Percentiles rank a stretch among this genome's conserved stretches.
These are phyloP conservation scores for Cephalotrichum gorgonifer DNA, from an alignment of 2,329 filamentous ascomycete genomes.

Conservation along the genomic window DNA sequence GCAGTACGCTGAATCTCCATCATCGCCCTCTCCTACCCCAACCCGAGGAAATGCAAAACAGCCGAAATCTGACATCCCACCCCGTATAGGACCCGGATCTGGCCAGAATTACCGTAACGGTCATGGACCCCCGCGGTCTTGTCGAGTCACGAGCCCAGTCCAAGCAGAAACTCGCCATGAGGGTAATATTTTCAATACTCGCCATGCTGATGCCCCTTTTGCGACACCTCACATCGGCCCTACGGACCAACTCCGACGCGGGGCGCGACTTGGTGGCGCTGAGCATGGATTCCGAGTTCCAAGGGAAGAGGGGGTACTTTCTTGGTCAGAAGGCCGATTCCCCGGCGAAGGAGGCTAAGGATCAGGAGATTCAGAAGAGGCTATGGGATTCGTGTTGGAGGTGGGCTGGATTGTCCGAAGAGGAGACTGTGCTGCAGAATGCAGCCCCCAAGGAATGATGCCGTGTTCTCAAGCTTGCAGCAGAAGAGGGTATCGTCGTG, in stretches of 20 bases:
- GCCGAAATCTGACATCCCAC: no score
- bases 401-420: neutral
- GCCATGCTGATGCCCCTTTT: neutral
- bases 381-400: conserved; percentile 1
- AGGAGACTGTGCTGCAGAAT: neutral
- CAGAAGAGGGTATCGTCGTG: no score
- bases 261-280: conserved; percentile 1
- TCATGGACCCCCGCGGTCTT: conserved; percentile 14
- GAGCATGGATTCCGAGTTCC: neutral
- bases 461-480: no score
- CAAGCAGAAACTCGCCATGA: neutral
- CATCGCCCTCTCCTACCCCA: neutral
- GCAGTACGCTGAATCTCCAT: neutral
- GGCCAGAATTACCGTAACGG: conserved; percentile 10
- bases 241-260: neutral
- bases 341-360: neutral
- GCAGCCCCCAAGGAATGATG: neutral
- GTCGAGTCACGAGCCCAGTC: conserved; percentile 12
- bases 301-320: conserved; percentile 3
- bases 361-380: neutral
- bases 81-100: neutral
- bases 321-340: neutral
- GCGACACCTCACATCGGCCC: neutral
- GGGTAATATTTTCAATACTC: neutral
- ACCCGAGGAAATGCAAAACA: neutral